phyloP scores from a whole-genome alignment of 2,329 filamentous ascomycete genomes.

The Epicoccum sorghinum region DNA sequence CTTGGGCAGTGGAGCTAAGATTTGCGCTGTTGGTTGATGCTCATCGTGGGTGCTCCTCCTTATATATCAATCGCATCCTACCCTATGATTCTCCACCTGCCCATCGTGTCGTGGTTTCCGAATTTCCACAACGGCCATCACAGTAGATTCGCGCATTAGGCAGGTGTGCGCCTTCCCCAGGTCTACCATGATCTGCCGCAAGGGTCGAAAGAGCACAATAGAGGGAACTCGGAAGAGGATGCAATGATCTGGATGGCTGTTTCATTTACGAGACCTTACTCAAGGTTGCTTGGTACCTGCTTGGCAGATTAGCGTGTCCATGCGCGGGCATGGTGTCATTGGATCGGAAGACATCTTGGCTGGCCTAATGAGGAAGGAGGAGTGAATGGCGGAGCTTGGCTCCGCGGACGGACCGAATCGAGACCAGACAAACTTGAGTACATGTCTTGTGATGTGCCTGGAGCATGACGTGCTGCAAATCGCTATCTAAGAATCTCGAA shows the following conservation, averaged over 20 bases:
- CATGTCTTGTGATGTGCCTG: constrained; percentile 21
- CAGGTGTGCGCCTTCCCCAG: constrained; percentile 28
- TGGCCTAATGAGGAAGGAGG: constrained; percentile 21
- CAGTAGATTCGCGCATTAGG: constrained; percentile 23
- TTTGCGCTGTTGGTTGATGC: neutral
- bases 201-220: constrained; percentile 30
- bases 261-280: constrained; percentile 30
- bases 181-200: constrained; percentile 19
- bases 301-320: constrained; percentile 13
- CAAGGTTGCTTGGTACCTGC: constrained; percentile 28
- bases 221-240: constrained; percentile 17
- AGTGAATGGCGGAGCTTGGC: constrained; percentile 25
- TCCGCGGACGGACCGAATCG: constrained; percentile 19
- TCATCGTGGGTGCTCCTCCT: neutral
- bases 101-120: constrained; percentile 23
- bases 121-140: constrained; percentile 10
- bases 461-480: constrained; percentile 18
- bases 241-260: constrained; percentile 26
- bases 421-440: constrained; percentile 10
- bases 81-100: constrained; percentile 23
- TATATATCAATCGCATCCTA: constrained; percentile 22
- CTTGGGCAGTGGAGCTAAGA: constrained; percentile 13
- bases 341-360: constrained; percentile 21
- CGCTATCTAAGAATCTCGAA: constrained; percentile 15
- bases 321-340: constrained; percentile 19